Base-by-base conservation (phyloP, 768 basidiomycete species). In the Polyporus arcularius region DNA sequence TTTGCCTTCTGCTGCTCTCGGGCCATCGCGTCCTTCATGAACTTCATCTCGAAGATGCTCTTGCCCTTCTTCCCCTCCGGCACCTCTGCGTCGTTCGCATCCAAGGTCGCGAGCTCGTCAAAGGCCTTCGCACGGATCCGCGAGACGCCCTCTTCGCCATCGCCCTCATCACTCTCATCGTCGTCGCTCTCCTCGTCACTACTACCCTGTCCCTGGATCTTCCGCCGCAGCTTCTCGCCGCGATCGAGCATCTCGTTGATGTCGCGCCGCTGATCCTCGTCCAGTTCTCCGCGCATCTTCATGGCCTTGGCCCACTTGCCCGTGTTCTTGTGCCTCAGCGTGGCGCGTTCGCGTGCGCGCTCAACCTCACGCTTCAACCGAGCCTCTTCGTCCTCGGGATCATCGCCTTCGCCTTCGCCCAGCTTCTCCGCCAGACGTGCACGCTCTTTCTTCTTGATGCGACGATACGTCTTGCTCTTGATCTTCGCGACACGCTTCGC, bases 41-140 rank as follows among this genome's bases (percentile, higher is more conserved):
- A 99, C 76, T 97, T 98, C 97, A 98, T 98, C 64, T 85, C 82
- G 71, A 97, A 90, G 10, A 98, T 82, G 61, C 90, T 85, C 74
- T 89, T 90, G 51, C 79, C 74, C 66, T 83, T 83, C 68, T 76
- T 74, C 21, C 71, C 76, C 14, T 64, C 70, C 14, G 57, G 47
- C 7, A 57, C 65, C 32, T 66, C 69, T 3, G 62, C 64, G 6
- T 69, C 71, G 12, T 72, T 72, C 15, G 71, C 79, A 38, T 79
- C 75, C 10, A 71, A 70, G 21, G 83, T 79, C 21, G 79, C 78
- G 26, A 96, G 78, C 75, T 96, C 92, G 42, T 96, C 87, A 65
- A 94, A 94, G 2, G 91, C 93, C 8, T 73, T 71, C 11, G 78
- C 79, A 68, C 86, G 88, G 68, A 94, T 85, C 11, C 73, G 74